Evolutionary conservation across 148 eudicot species (phyloP).

Genomic region (Linanthus parryae): DNA sequence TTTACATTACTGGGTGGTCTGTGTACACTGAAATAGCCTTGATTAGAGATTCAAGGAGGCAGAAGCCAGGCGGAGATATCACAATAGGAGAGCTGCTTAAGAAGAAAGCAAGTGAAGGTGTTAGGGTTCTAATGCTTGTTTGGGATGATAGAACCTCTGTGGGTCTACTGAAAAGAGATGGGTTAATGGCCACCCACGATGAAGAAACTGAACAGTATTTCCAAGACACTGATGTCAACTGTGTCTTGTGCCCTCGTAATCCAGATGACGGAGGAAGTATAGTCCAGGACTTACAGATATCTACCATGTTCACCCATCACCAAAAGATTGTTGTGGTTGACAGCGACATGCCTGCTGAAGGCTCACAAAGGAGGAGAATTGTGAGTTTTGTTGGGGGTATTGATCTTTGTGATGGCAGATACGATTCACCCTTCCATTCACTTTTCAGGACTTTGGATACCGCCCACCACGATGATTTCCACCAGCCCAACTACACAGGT

Average conservation of each 20-base stretch:
- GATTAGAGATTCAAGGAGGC: slow-evolving; percentile 62
- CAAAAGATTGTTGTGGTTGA: slow-evolving; percentile 78
- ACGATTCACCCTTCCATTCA: slow-evolving; percentile 65
- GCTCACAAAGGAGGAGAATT: slow-evolving; percentile 47
- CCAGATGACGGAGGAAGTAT: slow-evolving; percentile 77
- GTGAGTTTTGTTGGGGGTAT: slow-evolving; percentile 84
- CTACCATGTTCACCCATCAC: slow-evolving; percentile 86
- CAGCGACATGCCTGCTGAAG: slow-evolving; percentile 51
- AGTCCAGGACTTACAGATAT: slow-evolving; percentile 59
- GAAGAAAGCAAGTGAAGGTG: slow-evolving; percentile 77
- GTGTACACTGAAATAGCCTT: slow-evolving; percentile 61
- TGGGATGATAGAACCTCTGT: slow-evolving; percentile 90
- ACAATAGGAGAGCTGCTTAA: slow-evolving; percentile 65
- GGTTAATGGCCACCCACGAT: slow-evolving; percentile 82
- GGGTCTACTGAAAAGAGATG: slow-evolving; percentile 50
- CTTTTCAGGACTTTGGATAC: slow-evolving; percentile 69
- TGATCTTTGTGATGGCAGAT: slow-evolving; percentile 85
- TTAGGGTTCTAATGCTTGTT: slow-evolving; percentile 65
- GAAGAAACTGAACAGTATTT: slow-evolving; percentile 54
- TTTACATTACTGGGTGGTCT: slow-evolving; percentile 87
- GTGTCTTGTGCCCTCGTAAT: slow-evolving; percentile 73
- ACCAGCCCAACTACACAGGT: slow-evolving; percentile 64
- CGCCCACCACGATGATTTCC: slow-evolving; percentile 75
- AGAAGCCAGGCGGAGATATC: slow-evolving; percentile 60
- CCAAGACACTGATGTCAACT: slow-evolving; percentile 45